These are phyloP conservation scores for Mucor plumbeus DNA, from an alignment of 371 early-diverging fungal species.

Conservation along the genomic window DNA sequence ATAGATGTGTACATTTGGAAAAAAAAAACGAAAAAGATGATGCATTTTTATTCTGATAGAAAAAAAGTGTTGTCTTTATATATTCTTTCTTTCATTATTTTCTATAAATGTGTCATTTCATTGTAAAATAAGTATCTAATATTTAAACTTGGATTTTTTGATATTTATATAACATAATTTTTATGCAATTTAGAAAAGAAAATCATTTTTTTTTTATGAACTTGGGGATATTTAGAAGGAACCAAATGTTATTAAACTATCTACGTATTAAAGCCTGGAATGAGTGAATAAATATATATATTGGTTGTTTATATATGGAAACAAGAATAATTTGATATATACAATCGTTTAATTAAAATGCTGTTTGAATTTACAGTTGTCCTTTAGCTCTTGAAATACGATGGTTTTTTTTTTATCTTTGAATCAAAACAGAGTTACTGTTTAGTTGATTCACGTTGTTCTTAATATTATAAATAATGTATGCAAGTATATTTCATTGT, in stretches of 20 bases:
- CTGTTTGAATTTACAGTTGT: neutral
- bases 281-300: neutral
- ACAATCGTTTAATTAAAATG: neutral
- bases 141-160: conserved; percentile 1
- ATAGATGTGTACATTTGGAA: neutral
- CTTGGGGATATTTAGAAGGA: neutral
- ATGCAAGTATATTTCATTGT: conserved; percentile 2
- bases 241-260: no score
- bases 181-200: neutral
- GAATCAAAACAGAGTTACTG: neutral
- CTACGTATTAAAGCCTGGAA: neutral
- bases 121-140: neutral
- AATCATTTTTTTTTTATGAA: neutral
- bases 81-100: neutral
- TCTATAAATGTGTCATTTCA: neutral
- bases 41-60: neutral
- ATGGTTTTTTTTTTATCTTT: neutral
- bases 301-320: no score
- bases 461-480: neutral
- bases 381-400: conserved; percentile 2
- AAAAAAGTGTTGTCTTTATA: neutral
- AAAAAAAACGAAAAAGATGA: neutral
- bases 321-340: neutral
- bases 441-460: neutral
- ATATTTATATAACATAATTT: neutral